Evolutionary conservation across 1,284 basidiomycete species (phyloP).

Genomic region (Amylostereum areolatum): DNA sequence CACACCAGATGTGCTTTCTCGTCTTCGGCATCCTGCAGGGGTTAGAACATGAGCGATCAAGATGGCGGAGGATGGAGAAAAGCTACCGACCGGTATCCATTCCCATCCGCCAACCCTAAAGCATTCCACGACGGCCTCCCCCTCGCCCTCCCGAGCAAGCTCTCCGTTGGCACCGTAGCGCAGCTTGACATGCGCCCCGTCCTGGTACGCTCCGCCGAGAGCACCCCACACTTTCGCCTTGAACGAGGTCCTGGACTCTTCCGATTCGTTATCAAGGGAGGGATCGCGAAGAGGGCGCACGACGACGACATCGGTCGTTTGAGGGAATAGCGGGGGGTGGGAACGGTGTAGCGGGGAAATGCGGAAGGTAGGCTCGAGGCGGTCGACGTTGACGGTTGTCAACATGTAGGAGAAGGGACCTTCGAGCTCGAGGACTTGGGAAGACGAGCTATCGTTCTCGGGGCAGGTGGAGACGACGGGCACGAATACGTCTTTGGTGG

Average conservation of each 20-base stretch:
- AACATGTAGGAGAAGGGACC: constrained; percentile 89
- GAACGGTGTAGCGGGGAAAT: constrained; percentile 56
- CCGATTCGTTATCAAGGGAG: constrained; percentile 32
- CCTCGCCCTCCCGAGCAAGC: constrained; percentile 34
- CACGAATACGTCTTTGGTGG: constrained; percentile 41
- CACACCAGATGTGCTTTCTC: constrained; percentile 62
- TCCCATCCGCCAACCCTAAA: constrained; percentile 77
- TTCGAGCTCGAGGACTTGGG: constrained; percentile 32
- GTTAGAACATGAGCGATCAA: not conserved
- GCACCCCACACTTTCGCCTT: constrained; percentile 42
- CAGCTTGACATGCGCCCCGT: constrained; percentile 65
- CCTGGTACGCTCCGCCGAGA: constrained; percentile 63
- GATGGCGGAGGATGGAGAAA: not conserved
- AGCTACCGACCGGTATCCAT: constrained; percentile 72
- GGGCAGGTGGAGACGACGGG: constrained; percentile 12
- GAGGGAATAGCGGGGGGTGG: constrained; percentile 27
- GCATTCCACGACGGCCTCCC: constrained; percentile 70
- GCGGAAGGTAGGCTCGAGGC: constrained; percentile 78
- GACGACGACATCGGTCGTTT: constrained; percentile 73
- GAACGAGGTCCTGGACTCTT: constrained; percentile 37
- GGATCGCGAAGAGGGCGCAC: constrained; percentile 77
- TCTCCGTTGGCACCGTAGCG: constrained; percentile 49
- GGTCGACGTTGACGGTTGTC: constrained; percentile 74
- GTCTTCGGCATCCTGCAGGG: constrained; percentile 45
- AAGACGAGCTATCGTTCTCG: too few relatives aligned